phyloP scores from a whole-genome alignment of 495 filamentous ascomycete genomes.

The Aspergillus steynii region DNA sequence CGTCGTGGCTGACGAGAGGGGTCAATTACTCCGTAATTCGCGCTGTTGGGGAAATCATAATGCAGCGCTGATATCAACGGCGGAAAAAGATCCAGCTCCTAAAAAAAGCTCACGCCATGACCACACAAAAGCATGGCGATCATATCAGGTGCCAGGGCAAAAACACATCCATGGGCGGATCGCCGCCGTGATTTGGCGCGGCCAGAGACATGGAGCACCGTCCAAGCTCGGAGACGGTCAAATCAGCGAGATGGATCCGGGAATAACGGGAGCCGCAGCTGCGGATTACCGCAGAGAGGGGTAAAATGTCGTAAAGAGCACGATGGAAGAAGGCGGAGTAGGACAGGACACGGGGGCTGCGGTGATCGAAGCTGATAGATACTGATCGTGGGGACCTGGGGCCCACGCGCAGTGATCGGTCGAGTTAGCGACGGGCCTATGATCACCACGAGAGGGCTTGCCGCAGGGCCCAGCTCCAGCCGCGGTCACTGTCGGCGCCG shows the following conservation, averaged over 20 bases:
- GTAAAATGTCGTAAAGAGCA: too few relatives aligned
- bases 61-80: not conserved
- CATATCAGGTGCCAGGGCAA: constrained; percentile 5
- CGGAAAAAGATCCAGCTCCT: not conserved
- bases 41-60: not conserved
- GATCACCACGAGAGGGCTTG: constrained; percentile 15
- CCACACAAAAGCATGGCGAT: not conserved
- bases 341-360: not conserved
- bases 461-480: constrained; percentile 4
- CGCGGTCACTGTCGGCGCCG: constrained; percentile 14
- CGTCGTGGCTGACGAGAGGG: not conserved
- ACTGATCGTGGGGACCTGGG: not conserved
- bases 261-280: not conserved
- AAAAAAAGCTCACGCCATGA: not conserved
- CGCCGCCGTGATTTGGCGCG: constrained; percentile 4
- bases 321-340: not conserved
- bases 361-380: not conserved
- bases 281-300: not conserved
- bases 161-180: not conserved
- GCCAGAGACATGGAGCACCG: not conserved
- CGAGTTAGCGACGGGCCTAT: constrained; percentile 14
- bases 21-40: not conserved
- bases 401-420: not conserved
- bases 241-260: not conserved
- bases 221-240: not conserved